Evolutionary conservation across 2,329 filamentous ascomycete genomes (phyloP).

Genomic region (Cercospora canescens): DNA sequence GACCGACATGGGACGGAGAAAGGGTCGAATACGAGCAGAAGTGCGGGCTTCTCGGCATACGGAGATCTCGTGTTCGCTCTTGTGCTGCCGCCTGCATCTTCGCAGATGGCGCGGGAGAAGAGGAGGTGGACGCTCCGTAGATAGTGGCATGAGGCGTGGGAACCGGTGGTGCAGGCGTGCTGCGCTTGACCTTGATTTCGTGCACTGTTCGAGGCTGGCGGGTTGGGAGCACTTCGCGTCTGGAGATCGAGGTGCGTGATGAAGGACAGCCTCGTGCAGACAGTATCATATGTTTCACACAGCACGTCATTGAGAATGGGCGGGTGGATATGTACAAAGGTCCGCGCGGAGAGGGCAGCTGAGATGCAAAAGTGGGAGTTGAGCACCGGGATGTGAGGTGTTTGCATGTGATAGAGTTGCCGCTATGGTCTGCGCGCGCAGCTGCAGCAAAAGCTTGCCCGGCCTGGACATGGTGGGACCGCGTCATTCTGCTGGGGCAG

Average conservation of each 20-base stretch:
- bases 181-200: background rate
- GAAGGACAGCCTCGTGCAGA: background rate
- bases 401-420: slow-evolving; percentile 1
- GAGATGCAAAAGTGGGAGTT: background rate
- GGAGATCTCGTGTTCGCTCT: background rate
- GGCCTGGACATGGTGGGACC: background rate
- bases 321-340: background rate
- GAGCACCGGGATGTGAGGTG: slow-evolving; percentile 1
- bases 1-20: background rate
- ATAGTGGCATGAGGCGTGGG: background rate
- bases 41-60: background rate
- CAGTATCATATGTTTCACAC: background rate
- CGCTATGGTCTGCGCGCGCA: background rate
- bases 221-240: background rate
- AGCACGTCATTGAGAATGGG: background rate
- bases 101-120: background rate
- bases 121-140: background rate
- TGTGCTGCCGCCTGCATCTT: background rate
- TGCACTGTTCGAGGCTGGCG: background rate
- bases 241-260: background rate
- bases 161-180: background rate
- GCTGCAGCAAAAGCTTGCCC: background rate
- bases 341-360: background rate
- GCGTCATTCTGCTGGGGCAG: too few species aligned
- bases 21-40: background rate